Evolutionary conservation across 2,329 filamentous ascomycete genomes (phyloP), one percentile per base, ranked within the genome.

Genomic region (Exophiala alcalophila): DNA sequence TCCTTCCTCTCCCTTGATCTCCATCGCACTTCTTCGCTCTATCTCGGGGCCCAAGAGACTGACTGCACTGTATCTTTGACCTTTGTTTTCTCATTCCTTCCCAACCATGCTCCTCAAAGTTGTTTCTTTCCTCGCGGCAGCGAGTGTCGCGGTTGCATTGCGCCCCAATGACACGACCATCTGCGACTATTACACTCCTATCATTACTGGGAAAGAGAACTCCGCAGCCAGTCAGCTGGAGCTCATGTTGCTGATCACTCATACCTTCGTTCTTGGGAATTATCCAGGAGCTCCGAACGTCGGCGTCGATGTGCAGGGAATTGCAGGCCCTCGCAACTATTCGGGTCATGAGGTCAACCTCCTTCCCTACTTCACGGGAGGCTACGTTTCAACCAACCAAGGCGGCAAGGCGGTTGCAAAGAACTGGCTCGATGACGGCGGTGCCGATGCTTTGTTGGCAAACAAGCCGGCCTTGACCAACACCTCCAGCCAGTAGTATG

Each of bases 261-360:
- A 81, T 62, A 81, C 77, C 5, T 79, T 73, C 14, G 76, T 81
- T 48, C 78, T 80, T 52, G 78, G 79, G n/a, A 80, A 79, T 61
- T 79, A 78, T 58, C n/a, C n/a, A n/a, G 77, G 73, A 5, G 60
- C 61, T 53, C 73, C 74, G 42, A 78, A 77, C 49, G 68, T 73
- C 18, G 69, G 70, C 39, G 60, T 78, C 52, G 58, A 50, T 2
- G 76, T 81, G 3, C 68, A 74, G n/a, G 77, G 78, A 50, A 80
- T 82, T 55, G 67, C 81, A 16, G 70, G 71, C 11, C 55, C 65
- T 1, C 65, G 71, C n/a, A 66, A 55, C 8, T 70, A 68, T 59
- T 70, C 77, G 21, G 73, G 70, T 44, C 66, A 64, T 5, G 61
- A 67, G 2, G 76, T 82, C 54, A 74, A 78, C 56, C 66, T 81